Evolutionary conservation across 2,329 filamentous ascomycete genomes (phyloP), one percentile per base, ranked within the genome.

Genomic region (Colletotrichum noveboracense): DNA sequence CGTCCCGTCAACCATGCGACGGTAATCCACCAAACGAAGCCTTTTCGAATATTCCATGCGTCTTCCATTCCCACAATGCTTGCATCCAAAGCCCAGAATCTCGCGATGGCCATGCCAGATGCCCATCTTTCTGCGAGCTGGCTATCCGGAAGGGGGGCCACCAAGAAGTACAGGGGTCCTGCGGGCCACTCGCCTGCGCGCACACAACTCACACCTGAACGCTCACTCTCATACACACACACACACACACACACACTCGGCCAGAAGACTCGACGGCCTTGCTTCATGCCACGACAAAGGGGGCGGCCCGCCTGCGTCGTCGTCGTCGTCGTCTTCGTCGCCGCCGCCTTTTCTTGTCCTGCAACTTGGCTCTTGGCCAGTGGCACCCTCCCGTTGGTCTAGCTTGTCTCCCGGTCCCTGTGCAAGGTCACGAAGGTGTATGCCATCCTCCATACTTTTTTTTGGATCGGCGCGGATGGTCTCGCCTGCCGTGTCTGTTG

Each of bases 31-130:
- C 71, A 73, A 64, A 56, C 32, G 69, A 73, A 68, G 70, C 26
- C 69, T 55, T 72, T 67, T 75, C 69, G 73, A 75, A 75, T 73
- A 64, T 75, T 75, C 73, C 73, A 75, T 75, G 70, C 73, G 69
- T 64, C 21, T 73, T 72, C 64, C 58, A 75, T 75, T 52, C 64
- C 70, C 38, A 64, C 30, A 36, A 64, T 10, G 18, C 58, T 36
- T 68, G 43, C 70, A 64, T 64, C 18, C 26, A 26, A 21, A 43
- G 60, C 21, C 36, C 30, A 58, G 30, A 71, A 67, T 67, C 68
- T 66, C 38, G 21, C 32, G 68, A 75, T 68, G 21, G 52, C 69
- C 55, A 48, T 70, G 62, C 43, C 32, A 69, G 24, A 69, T 61
- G 48, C 24, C 28, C 71, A 48, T 32, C 71, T 61, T 48, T 48